Percentiles rank a stretch among this genome's conserved stretches.
phyloP scores from a whole-genome alignment of 2,329 filamentous ascomycete species.

The Cladosporium sp. region DNA sequence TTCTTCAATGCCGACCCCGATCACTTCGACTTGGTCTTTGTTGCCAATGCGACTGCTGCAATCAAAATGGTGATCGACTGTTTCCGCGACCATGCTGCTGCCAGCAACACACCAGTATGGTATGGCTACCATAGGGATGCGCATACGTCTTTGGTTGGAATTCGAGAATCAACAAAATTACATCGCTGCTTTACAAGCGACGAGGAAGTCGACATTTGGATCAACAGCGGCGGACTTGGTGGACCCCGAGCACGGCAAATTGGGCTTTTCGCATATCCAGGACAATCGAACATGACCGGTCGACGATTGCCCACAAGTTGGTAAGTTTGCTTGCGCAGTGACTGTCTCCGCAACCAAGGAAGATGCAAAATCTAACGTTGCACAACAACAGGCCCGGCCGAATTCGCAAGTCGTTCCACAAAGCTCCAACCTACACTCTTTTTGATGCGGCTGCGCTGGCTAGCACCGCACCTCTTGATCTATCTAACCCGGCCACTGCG shows the following conservation, averaged over 20 bases:
- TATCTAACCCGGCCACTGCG: conserved; percentile 47
- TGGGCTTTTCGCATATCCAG: conserved; percentile 35
- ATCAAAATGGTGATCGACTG: conserved; percentile 58
- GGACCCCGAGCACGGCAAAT: conserved; percentile 30
- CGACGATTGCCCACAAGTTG: conserved; percentile 33
- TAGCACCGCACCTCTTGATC: conserved; percentile 56
- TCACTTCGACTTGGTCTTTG: conserved; percentile 59
- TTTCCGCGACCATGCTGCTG: conserved; percentile 51
- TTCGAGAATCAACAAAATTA: conserved; percentile 31
- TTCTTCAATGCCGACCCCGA: conserved; percentile 57
- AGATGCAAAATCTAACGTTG: conserved; percentile 19
- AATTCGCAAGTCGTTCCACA: conserved; percentile 31
- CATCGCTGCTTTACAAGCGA: conserved; percentile 37
- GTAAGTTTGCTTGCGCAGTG: conserved; percentile 19
- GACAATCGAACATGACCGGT: conserved; percentile 38
- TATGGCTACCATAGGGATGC: conserved; percentile 59
- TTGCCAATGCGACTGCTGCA: conserved; percentile 58
- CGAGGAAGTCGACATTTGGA: conserved; percentile 39
- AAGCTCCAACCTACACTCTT: conserved; percentile 44
- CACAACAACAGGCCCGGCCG: conserved; percentile 24
- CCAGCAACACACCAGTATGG: conserved; percentile 44
- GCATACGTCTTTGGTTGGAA: conserved; percentile 53
- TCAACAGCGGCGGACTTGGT: conserved; percentile 35
- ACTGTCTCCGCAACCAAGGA: not conserved
- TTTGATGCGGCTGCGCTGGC: conserved; percentile 61